phyloP scores from a whole-genome alignment of 352 stramenopile species.

The Globisporangium abappressorium region DNA sequence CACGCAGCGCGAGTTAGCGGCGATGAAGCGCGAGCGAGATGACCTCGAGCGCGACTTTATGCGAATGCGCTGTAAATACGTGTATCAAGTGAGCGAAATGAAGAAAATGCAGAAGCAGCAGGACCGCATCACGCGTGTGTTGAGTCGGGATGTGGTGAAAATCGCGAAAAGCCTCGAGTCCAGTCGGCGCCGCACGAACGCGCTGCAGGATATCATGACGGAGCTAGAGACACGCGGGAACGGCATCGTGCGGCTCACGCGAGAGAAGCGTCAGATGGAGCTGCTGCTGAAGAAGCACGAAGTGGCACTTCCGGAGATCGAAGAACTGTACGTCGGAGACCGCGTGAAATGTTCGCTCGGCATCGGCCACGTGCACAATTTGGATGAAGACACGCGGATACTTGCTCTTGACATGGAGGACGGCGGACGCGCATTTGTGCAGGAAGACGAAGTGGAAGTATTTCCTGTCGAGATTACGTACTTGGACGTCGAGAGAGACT shows the following conservation, averaged over 20 bases:
- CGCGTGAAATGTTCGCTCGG: constrained; percentile 50
- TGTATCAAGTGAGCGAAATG: constrained; percentile 68
- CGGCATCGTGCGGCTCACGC: constrained; percentile 48
- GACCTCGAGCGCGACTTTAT: constrained; percentile 77
- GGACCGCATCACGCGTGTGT: constrained; percentile 42
- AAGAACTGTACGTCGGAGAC: constrained; percentile 64
- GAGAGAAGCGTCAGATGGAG: constrained; percentile 64
- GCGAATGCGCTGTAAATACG: constrained; percentile 52
- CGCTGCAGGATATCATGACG: constrained; percentile 78
- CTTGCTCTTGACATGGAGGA: constrained; percentile 44
- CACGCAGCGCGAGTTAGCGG: constrained; percentile 65
- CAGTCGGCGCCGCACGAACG: constrained; percentile 64
- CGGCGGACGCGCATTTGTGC: constrained; percentile 44
- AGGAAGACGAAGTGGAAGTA: constrained; percentile 58
- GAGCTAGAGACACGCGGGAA: constrained; percentile 65
- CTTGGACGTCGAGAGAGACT: constrained; percentile 42
- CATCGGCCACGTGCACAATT: constrained; percentile 31
- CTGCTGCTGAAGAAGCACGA: constrained; percentile 38
- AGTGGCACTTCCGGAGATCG: constrained; percentile 48
- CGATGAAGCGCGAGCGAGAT: constrained; percentile 69
- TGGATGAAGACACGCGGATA: constrained; percentile 42
- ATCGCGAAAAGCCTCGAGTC: constrained; percentile 63
- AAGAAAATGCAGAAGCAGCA: constrained; percentile 74
- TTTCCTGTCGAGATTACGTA: constrained; percentile 53
- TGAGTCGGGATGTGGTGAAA: constrained; percentile 41